Percentiles rank a stretch among this genome's conserved stretches.
These are phyloP conservation scores for Geosmithia morbida DNA, from an alignment of 2,329 filamentous ascomycete genomes.

Conservation along the genomic window DNA sequence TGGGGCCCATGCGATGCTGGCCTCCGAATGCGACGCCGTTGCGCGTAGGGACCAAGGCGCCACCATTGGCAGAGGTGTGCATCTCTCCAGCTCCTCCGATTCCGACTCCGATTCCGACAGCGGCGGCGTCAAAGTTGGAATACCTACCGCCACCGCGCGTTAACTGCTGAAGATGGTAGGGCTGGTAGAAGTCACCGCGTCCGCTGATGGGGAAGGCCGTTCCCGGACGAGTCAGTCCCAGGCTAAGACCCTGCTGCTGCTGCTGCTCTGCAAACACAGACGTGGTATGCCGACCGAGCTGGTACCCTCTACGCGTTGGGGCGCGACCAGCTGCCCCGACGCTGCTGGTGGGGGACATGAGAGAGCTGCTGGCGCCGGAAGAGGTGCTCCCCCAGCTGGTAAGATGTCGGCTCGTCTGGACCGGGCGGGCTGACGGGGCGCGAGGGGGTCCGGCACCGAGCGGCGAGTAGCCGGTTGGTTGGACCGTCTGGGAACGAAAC, in stretches of 20 bases:
- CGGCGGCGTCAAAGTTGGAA: no score
- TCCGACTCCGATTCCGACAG: no score
- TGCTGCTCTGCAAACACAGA: not conserved
- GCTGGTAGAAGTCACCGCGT: not conserved
- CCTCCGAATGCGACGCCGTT: no score
- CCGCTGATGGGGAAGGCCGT: not conserved
- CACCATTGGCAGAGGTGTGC: no score
- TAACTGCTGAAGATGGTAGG: not conserved
- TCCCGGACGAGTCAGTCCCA: not conserved
- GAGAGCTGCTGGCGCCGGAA: not conserved
- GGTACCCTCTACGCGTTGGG: not conserved
- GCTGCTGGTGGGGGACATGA: not conserved
- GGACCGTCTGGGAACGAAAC: conserved; percentile 4
- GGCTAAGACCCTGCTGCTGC: not conserved
- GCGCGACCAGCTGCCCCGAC: not conserved
- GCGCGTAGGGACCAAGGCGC: no score
- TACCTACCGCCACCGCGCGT: no score
- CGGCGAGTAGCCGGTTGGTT: conserved; percentile 16
- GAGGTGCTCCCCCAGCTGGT: not conserved
- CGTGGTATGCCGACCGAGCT: not conserved
- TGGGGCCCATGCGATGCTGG: conserved; percentile 7
- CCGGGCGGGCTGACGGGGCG: conserved; percentile 9
- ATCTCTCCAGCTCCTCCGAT: no score
- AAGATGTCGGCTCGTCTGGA: conserved; percentile 8
- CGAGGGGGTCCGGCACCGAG: conserved; percentile 13